Evolutionary conservation across 208 protist species (phyloP), one percentile per base, ranked within the genome.

Genomic region (Herpetomonas samuelpessoai): DNA sequence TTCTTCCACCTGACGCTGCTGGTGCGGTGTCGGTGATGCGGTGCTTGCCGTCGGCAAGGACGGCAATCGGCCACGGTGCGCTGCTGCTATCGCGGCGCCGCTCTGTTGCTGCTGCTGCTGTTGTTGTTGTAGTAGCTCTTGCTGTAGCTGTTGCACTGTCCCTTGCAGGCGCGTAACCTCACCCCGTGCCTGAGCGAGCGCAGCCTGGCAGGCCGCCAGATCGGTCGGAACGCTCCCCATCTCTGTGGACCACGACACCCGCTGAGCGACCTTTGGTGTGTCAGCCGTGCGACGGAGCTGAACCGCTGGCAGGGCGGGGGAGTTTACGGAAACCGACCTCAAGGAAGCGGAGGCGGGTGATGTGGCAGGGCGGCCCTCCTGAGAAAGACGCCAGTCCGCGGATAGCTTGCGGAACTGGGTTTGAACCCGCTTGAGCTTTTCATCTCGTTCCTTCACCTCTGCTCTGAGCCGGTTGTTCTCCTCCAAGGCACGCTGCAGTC

Each of bases 361-460:
- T 3, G 18, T 14, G 9, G 25, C 38, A 6, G 25, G 9, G 16
- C 39, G 16, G 12, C 41, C 38, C n/a, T 56, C 48, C 38, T 58
- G 55, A 4, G 45, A 39, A 30, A 30, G 73, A 9, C 65, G 55
- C 68, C 83, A 70, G 56, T 95, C 86, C 3, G 63, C 66, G n/a
- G 52, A 68, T n/a, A 95, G 62, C 35, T 75, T 74, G 7, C 76
- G 79, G 52, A 92, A 95, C 70, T 95, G 81, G 26, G 79, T 82
- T 58, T 86, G 76, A 49, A 91, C 63, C 6, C 71, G 53, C 26
- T 68, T 81, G 6, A 92, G 71, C 65, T 91, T 92, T 7, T 86
- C 81, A 46, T 76, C 62, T 28, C 81, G 51, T 16, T 87, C 76
- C 25, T 74, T 77, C 19, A 71, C 61, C 47, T 89, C 68, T 12